phyloP scores from a whole-genome alignment of 345 rosid species.

The Pistacia atlantica region DNA sequence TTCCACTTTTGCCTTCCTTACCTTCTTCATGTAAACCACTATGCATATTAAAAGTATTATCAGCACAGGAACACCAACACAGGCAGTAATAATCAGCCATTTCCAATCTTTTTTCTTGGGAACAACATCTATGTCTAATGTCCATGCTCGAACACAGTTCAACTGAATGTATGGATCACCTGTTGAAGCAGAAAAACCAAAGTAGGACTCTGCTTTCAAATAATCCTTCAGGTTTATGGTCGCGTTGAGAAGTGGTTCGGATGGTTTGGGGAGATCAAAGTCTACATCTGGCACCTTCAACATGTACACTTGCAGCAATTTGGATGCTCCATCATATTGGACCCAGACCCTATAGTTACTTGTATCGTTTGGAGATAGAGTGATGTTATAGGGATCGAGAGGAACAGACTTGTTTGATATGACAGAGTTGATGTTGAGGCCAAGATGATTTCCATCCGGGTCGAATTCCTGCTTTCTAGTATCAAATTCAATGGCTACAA shows the following conservation, averaged over 20 bases:
- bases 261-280: not conserved
- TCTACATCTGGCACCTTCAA: slow-evolving; percentile 21
- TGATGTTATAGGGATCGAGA: slow-evolving; percentile 29
- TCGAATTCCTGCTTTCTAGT: slow-evolving; percentile 48
- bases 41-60: not conserved
- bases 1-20: slow-evolving; percentile 5
- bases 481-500: slow-evolving; percentile 55
- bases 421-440: slow-evolving; percentile 49
- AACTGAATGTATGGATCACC: slow-evolving; percentile 37
- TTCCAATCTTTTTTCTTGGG: slow-evolving; percentile 7
- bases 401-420: slow-evolving; percentile 25
- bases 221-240: slow-evolving; percentile 28
- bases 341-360: slow-evolving; percentile 40
- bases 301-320: slow-evolving; percentile 38
- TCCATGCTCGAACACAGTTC: slow-evolving; percentile 47
- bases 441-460: slow-evolving; percentile 52
- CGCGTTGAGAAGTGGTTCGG: slow-evolving; percentile 25
- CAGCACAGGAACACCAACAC: slow-evolving; percentile 20
- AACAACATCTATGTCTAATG: slow-evolving; percentile 25
- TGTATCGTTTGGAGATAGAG: slow-evolving; percentile 10
- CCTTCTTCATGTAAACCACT: not conserved
- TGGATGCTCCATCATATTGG: slow-evolving; percentile 30
- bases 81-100: slow-evolving; percentile 22
- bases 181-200: slow-evolving; percentile 53
- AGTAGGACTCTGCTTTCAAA: slow-evolving; percentile 38